Evolutionary conservation across 1,284 basidiomycete species (phyloP).

Genomic region (Pisolithus thermaeus): DNA sequence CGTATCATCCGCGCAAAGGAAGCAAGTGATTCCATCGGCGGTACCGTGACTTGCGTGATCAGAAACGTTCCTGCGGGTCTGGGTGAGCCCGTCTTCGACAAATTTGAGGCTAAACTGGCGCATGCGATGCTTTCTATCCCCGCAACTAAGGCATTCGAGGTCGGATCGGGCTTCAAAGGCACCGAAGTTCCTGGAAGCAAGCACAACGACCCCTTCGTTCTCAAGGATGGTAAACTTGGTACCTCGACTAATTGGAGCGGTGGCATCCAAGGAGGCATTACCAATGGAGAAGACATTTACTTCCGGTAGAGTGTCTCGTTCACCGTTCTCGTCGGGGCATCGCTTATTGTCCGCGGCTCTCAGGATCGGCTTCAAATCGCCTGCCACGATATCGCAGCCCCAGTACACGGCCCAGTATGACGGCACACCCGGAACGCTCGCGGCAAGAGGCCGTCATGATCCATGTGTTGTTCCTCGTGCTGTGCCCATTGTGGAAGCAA

Average conservation of each 20-base stretch:
- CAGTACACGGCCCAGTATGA: slow-evolving; percentile 93
- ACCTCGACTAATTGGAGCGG: slow-evolving; percentile 96
- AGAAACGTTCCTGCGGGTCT: slow-evolving; percentile 86
- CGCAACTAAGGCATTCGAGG: slow-evolving; percentile 97
- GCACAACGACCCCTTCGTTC: slow-evolving; percentile 91
- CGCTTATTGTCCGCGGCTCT: slow-evolving; percentile 26
- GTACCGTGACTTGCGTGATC: slow-evolving; percentile 95
- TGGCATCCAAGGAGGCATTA: slow-evolving; percentile 96
- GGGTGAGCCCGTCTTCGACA: slow-evolving; percentile 98
- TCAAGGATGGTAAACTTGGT: slow-evolving; percentile 70
- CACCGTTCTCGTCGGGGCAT: neutral
- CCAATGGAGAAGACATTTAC: slow-evolving; percentile 97
- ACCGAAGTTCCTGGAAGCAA: slow-evolving; percentile 90
- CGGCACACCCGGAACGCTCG: slow-evolving; percentile 82
- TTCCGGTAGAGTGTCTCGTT: slow-evolving; percentile 62
- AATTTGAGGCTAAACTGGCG: slow-evolving; percentile 93
- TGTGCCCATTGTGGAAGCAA: slow-evolving; percentile 69
- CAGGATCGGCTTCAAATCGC: slow-evolving; percentile 93
- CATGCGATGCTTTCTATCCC: slow-evolving; percentile 99
- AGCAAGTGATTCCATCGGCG: slow-evolving; percentile 90
- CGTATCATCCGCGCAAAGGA: slow-evolving; percentile 93
- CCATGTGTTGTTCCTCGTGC: slow-evolving; percentile 98
- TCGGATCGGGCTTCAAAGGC: slow-evolving; percentile 95
- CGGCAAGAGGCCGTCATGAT: slow-evolving; percentile 91
- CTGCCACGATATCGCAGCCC: slow-evolving; percentile 93